These are phyloP conservation scores for Apiosordaria backusii DNA, from an alignment of 495 filamentous ascomycete species.

Conservation along the genomic window DNA sequence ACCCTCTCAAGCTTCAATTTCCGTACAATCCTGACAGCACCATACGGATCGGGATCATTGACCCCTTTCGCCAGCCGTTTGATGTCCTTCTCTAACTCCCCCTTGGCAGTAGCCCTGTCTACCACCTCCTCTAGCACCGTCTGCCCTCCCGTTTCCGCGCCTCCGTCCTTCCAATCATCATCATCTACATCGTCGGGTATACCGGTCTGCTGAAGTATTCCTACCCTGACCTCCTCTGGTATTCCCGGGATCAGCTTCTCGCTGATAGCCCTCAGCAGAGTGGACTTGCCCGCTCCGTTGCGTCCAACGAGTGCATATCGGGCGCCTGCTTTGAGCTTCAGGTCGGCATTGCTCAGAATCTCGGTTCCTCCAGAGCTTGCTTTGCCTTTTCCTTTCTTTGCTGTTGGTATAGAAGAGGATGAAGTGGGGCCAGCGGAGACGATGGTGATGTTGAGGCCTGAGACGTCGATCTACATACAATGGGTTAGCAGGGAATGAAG, in stretches of 20 bases:
- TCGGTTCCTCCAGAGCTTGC: constrained; percentile 56
- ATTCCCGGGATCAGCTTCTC: constrained; percentile 78
- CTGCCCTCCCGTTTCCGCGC: constrained; percentile 21
- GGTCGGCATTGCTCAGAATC: constrained; percentile 62
- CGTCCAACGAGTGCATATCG: constrained; percentile 72
- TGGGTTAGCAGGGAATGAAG: neutral
- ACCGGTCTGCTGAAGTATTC: constrained; percentile 68
- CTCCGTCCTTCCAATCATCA: constrained; percentile 12
- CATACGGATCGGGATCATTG: constrained; percentile 47
- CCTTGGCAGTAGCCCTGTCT: constrained; percentile 58
- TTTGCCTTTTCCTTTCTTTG: constrained; percentile 52
- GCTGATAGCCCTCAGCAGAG: constrained; percentile 68
- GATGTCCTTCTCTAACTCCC: constrained; percentile 55
- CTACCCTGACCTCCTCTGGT: constrained; percentile 60
- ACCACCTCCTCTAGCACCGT: constrained; percentile 67
- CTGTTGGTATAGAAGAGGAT: constrained; percentile 28
- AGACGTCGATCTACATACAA: constrained; percentile 57
- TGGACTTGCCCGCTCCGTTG: constrained; percentile 80
- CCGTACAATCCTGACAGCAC: constrained; percentile 56
- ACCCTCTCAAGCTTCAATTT: constrained; percentile 57
- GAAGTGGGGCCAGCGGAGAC: constrained; percentile 32
- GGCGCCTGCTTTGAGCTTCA: constrained; percentile 65
- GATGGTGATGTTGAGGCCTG: constrained; percentile 61
- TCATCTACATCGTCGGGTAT: constrained; percentile 33
- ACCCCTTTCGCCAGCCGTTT: constrained; percentile 47